These are phyloP conservation scores for Candida oleophila DNA, from an alignment of 805 yeast genomes.

Conservation along the genomic window DNA sequence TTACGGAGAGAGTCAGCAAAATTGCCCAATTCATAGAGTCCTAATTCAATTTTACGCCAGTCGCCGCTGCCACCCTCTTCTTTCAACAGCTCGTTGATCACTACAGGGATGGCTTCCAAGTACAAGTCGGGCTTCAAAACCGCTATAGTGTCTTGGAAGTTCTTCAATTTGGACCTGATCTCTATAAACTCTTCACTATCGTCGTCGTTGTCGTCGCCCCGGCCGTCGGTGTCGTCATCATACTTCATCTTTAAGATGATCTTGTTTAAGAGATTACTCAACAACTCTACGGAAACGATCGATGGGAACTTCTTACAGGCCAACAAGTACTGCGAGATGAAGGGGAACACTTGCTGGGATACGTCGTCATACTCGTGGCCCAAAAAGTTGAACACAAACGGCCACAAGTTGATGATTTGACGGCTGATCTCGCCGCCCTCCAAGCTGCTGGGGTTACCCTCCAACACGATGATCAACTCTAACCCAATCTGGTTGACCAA, in stretches of 20 bases:
- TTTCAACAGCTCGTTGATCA: constrained; percentile 53
- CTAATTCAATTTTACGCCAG: constrained; percentile 87
- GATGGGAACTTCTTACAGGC: constrained; percentile 57
- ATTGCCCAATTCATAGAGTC: constrained; percentile 76
- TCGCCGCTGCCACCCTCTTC: constrained; percentile 24
- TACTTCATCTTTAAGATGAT: constrained; percentile 76
- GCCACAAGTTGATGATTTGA: constrained; percentile 64
- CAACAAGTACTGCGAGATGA: constrained; percentile 70
- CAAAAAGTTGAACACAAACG: constrained; percentile 68
- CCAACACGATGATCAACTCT: constrained; percentile 72
- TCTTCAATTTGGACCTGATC: constrained; percentile 68
- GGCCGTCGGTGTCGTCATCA: constrained; percentile 71
- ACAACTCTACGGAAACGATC: constrained; percentile 43
- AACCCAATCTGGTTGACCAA: constrained; percentile 70
- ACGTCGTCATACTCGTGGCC: constrained; percentile 88
- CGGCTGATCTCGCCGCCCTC: not conserved
- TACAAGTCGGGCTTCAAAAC: constrained; percentile 57
- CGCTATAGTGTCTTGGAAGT: constrained; percentile 81
- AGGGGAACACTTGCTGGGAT: constrained; percentile 77
- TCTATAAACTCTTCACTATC: constrained; percentile 77
- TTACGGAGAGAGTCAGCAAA: constrained; percentile 79
- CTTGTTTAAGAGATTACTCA: constrained; percentile 64
- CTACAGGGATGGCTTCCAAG: constrained; percentile 56
- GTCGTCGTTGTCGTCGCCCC: constrained; percentile 59
- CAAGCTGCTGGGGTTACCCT: constrained; percentile 10